Percentiles rank a stretch among this genome's conserved stretches.
Conservation (phyloP, 305 asterid genomes). For the Fraxinus dipetala region DNA sequence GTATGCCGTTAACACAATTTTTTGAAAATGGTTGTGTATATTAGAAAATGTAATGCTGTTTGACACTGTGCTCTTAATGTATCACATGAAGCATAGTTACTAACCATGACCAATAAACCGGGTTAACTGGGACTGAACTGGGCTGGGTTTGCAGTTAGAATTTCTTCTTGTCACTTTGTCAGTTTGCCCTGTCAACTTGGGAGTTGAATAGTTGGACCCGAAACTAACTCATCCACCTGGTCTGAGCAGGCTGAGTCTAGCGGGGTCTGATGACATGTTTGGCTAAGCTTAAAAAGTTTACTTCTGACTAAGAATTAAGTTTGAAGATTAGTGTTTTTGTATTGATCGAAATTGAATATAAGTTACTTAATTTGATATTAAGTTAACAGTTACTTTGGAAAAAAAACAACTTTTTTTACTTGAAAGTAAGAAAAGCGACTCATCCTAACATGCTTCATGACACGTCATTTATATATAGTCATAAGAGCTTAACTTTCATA, state of each 20-base stretch:
- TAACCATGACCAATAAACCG: background rate
- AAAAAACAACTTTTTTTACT: background rate
- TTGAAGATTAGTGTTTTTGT: background rate
- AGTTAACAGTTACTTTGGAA: background rate
- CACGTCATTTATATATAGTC: background rate
- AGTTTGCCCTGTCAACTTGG: background rate
- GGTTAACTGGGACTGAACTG: background rate
- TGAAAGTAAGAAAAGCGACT: background rate
- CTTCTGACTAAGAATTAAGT: background rate
- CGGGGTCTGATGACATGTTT: background rate
- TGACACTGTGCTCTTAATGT: background rate
- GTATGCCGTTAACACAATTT: constrained; percentile 40
- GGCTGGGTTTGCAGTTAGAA: background rate
- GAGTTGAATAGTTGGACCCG: background rate
- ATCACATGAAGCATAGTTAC: background rate
- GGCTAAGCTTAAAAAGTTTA: background rate
- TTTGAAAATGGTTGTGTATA: background rate
- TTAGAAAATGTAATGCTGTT: background rate
- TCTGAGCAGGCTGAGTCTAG: background rate
- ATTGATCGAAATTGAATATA: background rate
- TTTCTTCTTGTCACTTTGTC: background rate
- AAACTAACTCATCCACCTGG: background rate
- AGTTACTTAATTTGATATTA: background rate
- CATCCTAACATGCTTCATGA: background rate
- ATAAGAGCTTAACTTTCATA: background rate